Percentiles rank a stretch among this genome's conserved stretches.
Evolutionary conservation across 2,329 filamentous ascomycete species (phyloP).

Genomic region (Aspergillus neotritici): DNA sequence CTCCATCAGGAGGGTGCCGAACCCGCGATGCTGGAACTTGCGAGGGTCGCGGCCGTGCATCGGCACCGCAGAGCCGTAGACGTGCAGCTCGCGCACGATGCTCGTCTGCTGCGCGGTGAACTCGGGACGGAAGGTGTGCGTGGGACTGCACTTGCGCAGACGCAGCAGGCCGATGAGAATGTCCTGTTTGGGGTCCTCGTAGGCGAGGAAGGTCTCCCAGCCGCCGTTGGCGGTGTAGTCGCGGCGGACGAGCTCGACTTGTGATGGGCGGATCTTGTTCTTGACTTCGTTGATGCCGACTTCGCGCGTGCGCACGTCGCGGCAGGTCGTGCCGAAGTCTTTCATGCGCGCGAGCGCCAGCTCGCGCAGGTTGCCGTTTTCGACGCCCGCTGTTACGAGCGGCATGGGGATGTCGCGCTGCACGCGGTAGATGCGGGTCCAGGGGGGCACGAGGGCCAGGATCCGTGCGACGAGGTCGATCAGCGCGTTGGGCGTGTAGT

Average conservation of each 20-base stretch:
- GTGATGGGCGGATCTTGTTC: constrained; percentile 93
- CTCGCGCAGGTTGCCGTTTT: constrained; percentile 94
- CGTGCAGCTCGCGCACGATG: constrained; percentile 88
- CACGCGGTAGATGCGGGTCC: constrained; percentile 97
- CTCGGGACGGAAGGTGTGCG: constrained; percentile 88
- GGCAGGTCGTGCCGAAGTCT: constrained; percentile 94
- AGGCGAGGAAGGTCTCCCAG: constrained; percentile 97
- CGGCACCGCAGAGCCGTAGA: constrained; percentile 95
- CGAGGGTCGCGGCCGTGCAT: constrained; percentile 90
- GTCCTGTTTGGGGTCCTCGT: constrained; percentile 97
- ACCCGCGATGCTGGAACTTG: constrained; percentile 98
- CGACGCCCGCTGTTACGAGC: constrained; percentile 93
- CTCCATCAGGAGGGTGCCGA: constrained; percentile 93
- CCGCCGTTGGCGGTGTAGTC: constrained; percentile 95
- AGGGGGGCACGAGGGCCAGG: constrained; percentile 85
- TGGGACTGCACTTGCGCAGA: constrained; percentile 81
- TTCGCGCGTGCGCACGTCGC: constrained; percentile 91
- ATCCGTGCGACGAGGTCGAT: constrained; percentile 97
- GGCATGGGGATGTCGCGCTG: constrained; percentile 99
- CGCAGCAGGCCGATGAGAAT: constrained; percentile 89
- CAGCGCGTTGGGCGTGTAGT: constrained; percentile 95
- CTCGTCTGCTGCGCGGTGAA: constrained; percentile 81
- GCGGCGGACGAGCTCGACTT: constrained; percentile 88
- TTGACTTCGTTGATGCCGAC: constrained; percentile 99
- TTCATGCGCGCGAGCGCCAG: constrained; percentile 96